Conservation (phyloP, 2,329 filamentous ascomycete species). For the Nothophoma quercina region DNA sequence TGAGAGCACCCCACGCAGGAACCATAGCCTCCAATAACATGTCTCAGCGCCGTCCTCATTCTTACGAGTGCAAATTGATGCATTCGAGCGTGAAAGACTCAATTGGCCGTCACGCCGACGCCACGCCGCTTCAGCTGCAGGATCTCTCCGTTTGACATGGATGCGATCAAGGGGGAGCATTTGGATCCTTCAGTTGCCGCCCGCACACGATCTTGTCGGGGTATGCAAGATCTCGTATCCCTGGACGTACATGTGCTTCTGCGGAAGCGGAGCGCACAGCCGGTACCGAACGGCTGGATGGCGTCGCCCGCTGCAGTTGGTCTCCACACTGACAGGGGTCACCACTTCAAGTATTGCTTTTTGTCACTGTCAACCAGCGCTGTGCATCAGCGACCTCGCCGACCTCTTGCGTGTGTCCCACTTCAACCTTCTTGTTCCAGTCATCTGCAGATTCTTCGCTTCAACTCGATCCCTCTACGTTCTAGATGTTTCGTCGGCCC, state of each 20-base stretch:
- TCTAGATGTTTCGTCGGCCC: conserved; percentile 15
- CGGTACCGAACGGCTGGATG: conserved; percentile 29
- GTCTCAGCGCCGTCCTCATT: conserved; percentile 10
- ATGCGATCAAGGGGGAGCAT: conserved; percentile 1
- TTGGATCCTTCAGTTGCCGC: conserved; percentile 15
- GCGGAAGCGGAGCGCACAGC: conserved; percentile 37
- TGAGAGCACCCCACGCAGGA: conserved; percentile 1
- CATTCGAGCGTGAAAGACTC: neutral
- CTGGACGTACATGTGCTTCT: conserved; percentile 35
- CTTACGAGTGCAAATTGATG: conserved; percentile 6
- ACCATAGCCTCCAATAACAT: conserved; percentile 11
- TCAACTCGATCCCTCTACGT: conserved; percentile 11
- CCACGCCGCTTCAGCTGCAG: conserved; percentile 21
- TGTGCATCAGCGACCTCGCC: conserved; percentile 23
- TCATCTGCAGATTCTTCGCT: conserved; percentile 22
- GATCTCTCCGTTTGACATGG: conserved; percentile 19
- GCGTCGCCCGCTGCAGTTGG: conserved; percentile 5
- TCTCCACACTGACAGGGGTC: conserved; percentile 16
- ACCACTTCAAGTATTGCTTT: conserved; percentile 21
- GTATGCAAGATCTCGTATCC: conserved; percentile 29
- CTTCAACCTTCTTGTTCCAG: conserved; percentile 19
- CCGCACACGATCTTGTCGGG: conserved; percentile 21
- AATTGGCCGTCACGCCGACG: conserved; percentile 9
- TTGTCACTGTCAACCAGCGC: conserved; percentile 11
- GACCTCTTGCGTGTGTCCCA: conserved; percentile 22